Evolutionary conservation across 768 basidiomycete species (phyloP).

Genomic region (Suillus occidentalis): DNA sequence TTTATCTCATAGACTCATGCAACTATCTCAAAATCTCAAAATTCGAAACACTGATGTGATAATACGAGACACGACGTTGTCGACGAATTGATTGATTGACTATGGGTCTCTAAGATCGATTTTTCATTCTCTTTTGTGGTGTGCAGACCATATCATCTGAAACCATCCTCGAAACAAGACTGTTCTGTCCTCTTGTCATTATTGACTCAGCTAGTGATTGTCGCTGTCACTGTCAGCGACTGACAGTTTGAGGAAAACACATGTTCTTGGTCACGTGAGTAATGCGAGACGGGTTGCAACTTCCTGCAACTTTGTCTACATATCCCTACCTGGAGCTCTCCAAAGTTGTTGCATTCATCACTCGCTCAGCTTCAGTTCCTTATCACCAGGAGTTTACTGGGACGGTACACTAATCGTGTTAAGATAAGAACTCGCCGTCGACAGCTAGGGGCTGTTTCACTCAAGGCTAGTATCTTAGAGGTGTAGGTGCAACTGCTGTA

Average conservation of each 20-base stretch:
- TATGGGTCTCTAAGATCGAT: no score
- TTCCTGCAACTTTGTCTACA: not conserved
- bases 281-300: not conserved
- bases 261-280: conserved; percentile 23
- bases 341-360: not conserved
- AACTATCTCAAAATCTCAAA: no score
- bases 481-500: not conserved
- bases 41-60: no score
- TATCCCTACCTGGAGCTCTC: not conserved
- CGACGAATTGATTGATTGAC: no score
- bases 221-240: no score
- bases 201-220: no score
- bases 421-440: not conserved
- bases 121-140: no score
- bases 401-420: not conserved
- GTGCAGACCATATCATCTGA: no score
- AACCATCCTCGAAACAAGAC: no score
- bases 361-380: not conserved
- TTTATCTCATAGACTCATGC: no score
- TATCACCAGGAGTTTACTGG: not conserved
- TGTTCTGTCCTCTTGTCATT: no score
- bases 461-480: not conserved
- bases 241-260: not conserved
- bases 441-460: not conserved
- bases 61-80: no score